phyloP scores from a whole-genome alignment of 176 grass and related monocot species.

The Saccharum officinarum region DNA sequence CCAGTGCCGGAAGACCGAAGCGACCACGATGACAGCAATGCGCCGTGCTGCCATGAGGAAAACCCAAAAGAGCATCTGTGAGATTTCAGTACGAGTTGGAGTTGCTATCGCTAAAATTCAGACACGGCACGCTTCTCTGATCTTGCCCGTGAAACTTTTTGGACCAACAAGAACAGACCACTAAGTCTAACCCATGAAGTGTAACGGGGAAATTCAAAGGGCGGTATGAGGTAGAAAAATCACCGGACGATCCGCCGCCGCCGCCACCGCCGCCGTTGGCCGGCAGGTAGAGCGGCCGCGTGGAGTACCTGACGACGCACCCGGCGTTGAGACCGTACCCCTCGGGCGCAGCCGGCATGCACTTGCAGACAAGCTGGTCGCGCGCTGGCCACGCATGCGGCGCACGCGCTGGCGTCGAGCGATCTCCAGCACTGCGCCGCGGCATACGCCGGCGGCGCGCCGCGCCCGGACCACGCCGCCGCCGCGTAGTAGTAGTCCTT shows the following conservation, averaged over 20 bases:
- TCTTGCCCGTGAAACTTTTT: neutral
- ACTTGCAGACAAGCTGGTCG: constrained; percentile 28
- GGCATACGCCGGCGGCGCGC: constrained; percentile 44
- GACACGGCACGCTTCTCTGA: constrained; percentile 11
- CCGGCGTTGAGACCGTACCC: constrained; percentile 73
- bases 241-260: constrained; percentile 42
- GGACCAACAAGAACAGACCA: neutral
- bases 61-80: neutral
- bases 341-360: constrained; percentile 54
- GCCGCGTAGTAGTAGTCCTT: constrained; percentile 35
- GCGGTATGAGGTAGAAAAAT: neutral
- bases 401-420: constrained; percentile 65
- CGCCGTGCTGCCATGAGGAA: constrained; percentile 45
- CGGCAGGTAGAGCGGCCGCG: constrained; percentile 65
- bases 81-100: neutral
- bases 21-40: constrained; percentile 41
- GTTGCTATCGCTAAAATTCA: constrained; percentile 38
- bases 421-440: constrained; percentile 86
- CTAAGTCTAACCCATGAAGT: neutral
- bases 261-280: neutral
- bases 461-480: neutral
- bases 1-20: constrained; percentile 32
- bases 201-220: neutral
- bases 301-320: constrained; percentile 84
- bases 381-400: constrained; percentile 57